These are phyloP conservation scores for Favolaschia claudopus DNA, from an alignment of 768 basidiomycete genomes.

Conservation along the genomic window DNA sequence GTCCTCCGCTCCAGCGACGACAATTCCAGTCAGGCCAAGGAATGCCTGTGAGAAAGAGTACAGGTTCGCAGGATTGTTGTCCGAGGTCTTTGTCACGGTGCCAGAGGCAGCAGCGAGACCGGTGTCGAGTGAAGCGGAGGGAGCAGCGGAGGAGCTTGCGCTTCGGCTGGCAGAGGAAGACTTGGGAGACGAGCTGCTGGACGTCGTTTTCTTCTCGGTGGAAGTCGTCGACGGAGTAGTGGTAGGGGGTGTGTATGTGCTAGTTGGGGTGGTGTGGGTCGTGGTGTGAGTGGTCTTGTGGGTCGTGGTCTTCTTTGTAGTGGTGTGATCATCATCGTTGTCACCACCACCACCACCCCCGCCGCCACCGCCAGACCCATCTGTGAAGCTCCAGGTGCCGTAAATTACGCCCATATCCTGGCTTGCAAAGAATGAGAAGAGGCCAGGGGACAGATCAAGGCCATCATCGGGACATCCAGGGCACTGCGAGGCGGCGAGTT, in stretches of 20 bases:
- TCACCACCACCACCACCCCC: slow-evolving; percentile 4
- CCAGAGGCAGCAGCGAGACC: slow-evolving; percentile 43
- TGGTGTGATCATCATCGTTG: slow-evolving; percentile 27
- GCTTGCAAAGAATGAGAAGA: slow-evolving; percentile 69
- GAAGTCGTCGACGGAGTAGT: slow-evolving; percentile 32
- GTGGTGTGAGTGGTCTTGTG: slow-evolving; percentile 35
- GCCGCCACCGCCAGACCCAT: slow-evolving; percentile 41
- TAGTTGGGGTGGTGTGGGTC: slow-evolving; percentile 11
- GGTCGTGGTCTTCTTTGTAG: slow-evolving; percentile 32
- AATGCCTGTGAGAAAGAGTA: slow-evolving; percentile 43
- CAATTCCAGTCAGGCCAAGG: slow-evolving; percentile 44
- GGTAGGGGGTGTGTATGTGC: slow-evolving; percentile 20
- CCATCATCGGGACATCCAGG: slow-evolving; percentile 70
- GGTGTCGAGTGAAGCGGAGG: slow-evolving; percentile 38
- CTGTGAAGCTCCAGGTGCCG: slow-evolving; percentile 66
- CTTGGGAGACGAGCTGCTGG: slow-evolving; percentile 22
- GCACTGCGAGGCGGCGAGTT: slow-evolving; percentile 50
- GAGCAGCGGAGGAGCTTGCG: slow-evolving; percentile 30
- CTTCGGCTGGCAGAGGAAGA: slow-evolving; percentile 12
- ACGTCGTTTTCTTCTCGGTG: slow-evolving; percentile 27
- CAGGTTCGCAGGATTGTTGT: slow-evolving; percentile 41
- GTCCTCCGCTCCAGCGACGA: slow-evolving; percentile 37
- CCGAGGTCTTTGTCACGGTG: slow-evolving; percentile 23
- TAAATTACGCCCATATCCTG: slow-evolving; percentile 60
- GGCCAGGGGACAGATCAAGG: slow-evolving; percentile 71